Evolutionary conservation across 1,284 basidiomycete species (phyloP).

Genomic region (Afroboletus lepidellus): DNA sequence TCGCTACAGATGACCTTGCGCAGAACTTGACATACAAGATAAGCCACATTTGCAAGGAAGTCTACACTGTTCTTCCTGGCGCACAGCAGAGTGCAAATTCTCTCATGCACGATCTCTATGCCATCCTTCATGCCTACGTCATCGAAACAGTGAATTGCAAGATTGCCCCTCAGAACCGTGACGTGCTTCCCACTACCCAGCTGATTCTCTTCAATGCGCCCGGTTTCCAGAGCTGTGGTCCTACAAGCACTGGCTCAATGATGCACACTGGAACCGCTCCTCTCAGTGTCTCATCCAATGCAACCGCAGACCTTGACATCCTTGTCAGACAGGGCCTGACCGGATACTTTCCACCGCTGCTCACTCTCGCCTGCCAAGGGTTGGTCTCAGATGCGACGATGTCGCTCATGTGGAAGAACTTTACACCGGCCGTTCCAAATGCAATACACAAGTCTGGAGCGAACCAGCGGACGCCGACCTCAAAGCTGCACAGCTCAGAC

Average conservation of each 20-base stretch:
- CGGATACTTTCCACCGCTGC: slow-evolving; percentile 83
- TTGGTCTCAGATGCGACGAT: slow-evolving; percentile 62
- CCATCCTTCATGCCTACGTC: slow-evolving; percentile 88
- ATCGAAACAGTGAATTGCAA: slow-evolving; percentile 90
- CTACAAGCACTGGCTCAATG: slow-evolving; percentile 58
- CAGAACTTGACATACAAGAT: slow-evolving; percentile 82
- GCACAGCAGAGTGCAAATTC: slow-evolving; percentile 69
- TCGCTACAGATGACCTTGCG: slow-evolving; percentile 72
- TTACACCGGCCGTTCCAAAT: slow-evolving; percentile 58
- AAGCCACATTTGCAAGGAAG: slow-evolving; percentile 83
- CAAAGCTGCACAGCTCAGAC: slow-evolving; percentile 54
- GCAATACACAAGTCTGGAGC: slow-evolving; percentile 80
- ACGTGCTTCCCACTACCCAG: slow-evolving; percentile 57
- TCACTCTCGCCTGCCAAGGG: slow-evolving; percentile 71
- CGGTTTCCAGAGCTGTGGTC: slow-evolving; percentile 78
- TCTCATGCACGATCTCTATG: slow-evolving; percentile 83
- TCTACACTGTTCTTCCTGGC: slow-evolving; percentile 79
- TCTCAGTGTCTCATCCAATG: slow-evolving; percentile 66
- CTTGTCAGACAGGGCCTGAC: slow-evolving; percentile 91
- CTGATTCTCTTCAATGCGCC: slow-evolving; percentile 80
- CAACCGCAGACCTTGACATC: slow-evolving; percentile 59
- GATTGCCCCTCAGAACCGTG: slow-evolving; percentile 58
- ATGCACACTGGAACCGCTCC: slow-evolving; percentile 59
- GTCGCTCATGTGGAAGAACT: slow-evolving; percentile 64
- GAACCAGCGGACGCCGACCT: slow-evolving; percentile 44